These are phyloP conservation scores for Polygonum maritimum DNA, from an alignment of 148 eudicot genomes.

Conservation along the genomic window DNA sequence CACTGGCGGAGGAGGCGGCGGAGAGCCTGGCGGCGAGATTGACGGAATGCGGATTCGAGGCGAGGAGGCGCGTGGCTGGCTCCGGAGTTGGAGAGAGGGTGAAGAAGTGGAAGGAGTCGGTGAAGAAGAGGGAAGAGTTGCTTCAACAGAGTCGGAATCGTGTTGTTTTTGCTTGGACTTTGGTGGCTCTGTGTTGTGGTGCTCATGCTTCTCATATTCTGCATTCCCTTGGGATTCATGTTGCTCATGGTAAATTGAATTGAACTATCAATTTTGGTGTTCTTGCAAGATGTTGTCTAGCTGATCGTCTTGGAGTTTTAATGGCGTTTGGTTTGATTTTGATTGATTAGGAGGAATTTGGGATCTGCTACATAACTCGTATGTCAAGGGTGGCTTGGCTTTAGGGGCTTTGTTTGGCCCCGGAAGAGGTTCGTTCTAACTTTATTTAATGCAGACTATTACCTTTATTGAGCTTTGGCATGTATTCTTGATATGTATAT, in stretches of 20 bases:
- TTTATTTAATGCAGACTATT: background rate
- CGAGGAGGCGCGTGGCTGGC: conserved; percentile 51
- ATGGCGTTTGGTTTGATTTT: background rate
- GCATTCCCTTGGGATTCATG: conserved; percentile 81
- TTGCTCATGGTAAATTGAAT: conserved; percentile 57
- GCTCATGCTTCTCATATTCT: conserved; percentile 71
- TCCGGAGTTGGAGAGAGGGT: conserved; percentile 68
- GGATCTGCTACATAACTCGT: conserved; percentile 74
- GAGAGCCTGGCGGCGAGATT: conserved; percentile 60
- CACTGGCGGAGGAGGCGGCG: conserved; percentile 22
- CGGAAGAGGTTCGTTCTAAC: conserved; percentile 62
- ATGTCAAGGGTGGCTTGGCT: conserved; percentile 78
- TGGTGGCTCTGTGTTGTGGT: conserved; percentile 87
- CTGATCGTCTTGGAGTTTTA: background rate
- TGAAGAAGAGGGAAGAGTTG: conserved; percentile 48
- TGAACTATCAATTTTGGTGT: background rate
- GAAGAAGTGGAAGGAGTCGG: conserved; percentile 73
- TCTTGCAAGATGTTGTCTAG: background rate
- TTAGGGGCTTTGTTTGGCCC: conserved; percentile 86
- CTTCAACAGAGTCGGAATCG: conserved; percentile 51
- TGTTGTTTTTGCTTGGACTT: conserved; percentile 76
- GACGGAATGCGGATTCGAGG: conserved; percentile 69
- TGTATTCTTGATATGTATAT: background rate
- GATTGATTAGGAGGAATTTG: conserved; percentile 46
- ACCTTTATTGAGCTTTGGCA: background rate